Evolutionary conservation across 352 stramenopile genomes (phyloP), one percentile per base, ranked within the genome.

Genomic region (Globisporangium paroecandrum): DNA sequence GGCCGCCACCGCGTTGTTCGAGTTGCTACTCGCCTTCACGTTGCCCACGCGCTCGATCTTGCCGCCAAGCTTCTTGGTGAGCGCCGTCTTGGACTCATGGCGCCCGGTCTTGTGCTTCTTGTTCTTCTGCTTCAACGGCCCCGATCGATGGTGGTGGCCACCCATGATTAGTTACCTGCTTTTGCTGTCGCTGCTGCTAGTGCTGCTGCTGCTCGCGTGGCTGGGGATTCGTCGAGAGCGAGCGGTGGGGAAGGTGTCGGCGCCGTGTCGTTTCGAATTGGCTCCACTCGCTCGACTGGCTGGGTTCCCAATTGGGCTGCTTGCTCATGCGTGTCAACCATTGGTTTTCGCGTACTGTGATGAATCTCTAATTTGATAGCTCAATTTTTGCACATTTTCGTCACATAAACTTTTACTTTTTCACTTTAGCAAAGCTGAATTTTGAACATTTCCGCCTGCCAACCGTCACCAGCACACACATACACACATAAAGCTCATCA

Each of bases 91-190:
- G 71, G 87, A 85, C 51, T 87, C 89, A 82, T 96, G 86, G 25
- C 80, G 81, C 0, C 88, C 88, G 20, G 73, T 83, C 78, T 97
- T 97, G 81, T 97, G 91, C 79, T 97, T 95, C 76, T 96, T 96
- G 79, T 97, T 97, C 49, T 79, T 82, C 78, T 97, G 91, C 78
- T 97, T 96, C 27, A 97, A 82, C 74, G 87, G 82, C 55, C 89
- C 89, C 47, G 89, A 87, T 59, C 91, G 89, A 63, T 97, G 91
- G 79, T 94, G 88, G 64, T 94, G 85, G 68, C 77, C 81, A 74
- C 76, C 72, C 83, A 91, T 93, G 61, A 9, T 76, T 57, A 32
- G 49, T 24, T 18, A 10, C 53, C 29, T 29, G 2, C 22, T 27
- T 3, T 5, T 18, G 15, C 15, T 63, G 27, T 5, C 7, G 38